Evolutionary conservation across 2,329 filamentous ascomycete genomes (phyloP), one percentile per base, ranked within the genome.

Genomic region (Exophiala viscosa): DNA sequence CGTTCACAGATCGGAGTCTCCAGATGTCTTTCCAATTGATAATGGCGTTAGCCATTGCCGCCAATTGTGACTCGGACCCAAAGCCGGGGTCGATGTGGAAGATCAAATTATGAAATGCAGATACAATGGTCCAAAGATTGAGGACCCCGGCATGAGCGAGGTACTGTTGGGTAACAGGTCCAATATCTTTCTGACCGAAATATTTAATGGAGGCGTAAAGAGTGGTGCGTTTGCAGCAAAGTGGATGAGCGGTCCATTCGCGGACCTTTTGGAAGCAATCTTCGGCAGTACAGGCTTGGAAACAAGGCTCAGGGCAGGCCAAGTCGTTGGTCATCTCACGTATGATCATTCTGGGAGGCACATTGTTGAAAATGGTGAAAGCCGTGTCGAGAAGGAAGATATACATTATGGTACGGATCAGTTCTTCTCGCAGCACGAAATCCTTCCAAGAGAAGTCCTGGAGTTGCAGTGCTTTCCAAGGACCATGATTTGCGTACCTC

Each of bases 311-410:
- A 0, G 69, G 64, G 10, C 58, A 60, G 8, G 67, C 67, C 59
- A 69, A 60, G 40, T 67, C 62, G 59, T 70, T 69, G 31, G 62
- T 68, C 67, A 72, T 68, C 52, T 73, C 70, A 45, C 67, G 67
- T 38, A 71, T 66, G 0, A 70, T 66, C 65, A 73, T 68, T 10
- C 70, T 62, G n/a, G 69, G 70, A 1, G 70, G 70, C 0, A 69
- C 52, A 34, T 73, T 73, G 60, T 73, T 71, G 59, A 73, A 72
- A 10, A 71, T 71, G 23, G 70, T 65, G 47, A 72, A 73, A 0
- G 68, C 68, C 0, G 69, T 67, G 45, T 73, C 70, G 10, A 73
- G 54, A 3, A 73, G 54, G 20, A 70, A 70, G 4, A 70, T 64
- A 63, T 64, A 72, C 2, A 64, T 57, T 31, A 72, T 66, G 1